Base-by-base conservation (phyloP, 208 protist genomes). In the Wallacemonas sp. region DNA sequence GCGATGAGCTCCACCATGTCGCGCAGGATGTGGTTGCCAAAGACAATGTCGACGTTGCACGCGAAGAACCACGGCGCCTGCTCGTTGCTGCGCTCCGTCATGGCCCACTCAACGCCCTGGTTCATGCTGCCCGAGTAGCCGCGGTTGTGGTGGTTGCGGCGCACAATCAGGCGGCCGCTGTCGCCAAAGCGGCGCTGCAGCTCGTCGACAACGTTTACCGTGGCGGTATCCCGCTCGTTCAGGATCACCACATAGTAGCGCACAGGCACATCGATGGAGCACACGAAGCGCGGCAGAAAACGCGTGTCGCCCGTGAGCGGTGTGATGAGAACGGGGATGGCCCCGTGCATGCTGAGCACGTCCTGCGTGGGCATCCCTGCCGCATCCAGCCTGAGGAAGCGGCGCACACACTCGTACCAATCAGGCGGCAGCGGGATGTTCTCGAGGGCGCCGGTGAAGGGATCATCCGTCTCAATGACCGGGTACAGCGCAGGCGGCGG, bases 281-380 rank as follows among this genome's bases (percentile, higher is more conserved):
- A 70, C 36, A 70, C 26, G 10, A 70, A 57, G 41, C 63, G 66
- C 28, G 50, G 69, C 41, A 84, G 72, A 44, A 78, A 72, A 20
- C 22, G 3, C 57, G 64, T 70, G 20, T 84, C 79, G 44, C 69
- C 65, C 50, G 68, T 81, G 22, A 84, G 57, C 32, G 79, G 79
- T n/a, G 70, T 73, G 28, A 84, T 70, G 42, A 84, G 64, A 25
- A 84, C 38, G 31, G 79, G 79, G 44, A 84, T 74, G 3, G 67
- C 79, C 20, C 41, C 54, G 38, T 32, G n/a, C 65, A 77, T 77
- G 20, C 61, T 42, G 41, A 57, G 50, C 36, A 65, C 65, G 23
- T 28, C 28, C 10, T 39, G 61, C 38, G 69, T 39, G 26, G 72
- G 66, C 14, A 3, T 28, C 3, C 66, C 66, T 25, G 1, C 7